Percentiles rank a stretch among this genome's conserved stretches.
These are phyloP conservation scores for Apiospora aurea DNA, from an alignment of 2,329 filamentous ascomycete genomes.

Conservation along the genomic window DNA sequence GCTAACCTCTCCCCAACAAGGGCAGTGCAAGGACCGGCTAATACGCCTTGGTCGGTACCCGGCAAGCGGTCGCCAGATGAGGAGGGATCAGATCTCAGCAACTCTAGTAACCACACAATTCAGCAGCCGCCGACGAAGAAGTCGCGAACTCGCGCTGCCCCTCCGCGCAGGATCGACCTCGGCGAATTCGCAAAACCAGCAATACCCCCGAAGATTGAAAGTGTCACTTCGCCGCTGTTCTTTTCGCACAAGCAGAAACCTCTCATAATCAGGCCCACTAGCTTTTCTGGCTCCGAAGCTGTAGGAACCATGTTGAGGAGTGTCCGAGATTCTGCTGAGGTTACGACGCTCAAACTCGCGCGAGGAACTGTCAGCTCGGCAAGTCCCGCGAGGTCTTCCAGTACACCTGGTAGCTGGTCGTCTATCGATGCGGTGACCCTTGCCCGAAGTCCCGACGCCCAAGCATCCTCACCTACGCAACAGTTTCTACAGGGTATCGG, in stretches of 20 bases:
- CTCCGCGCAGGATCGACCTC: constrained; percentile 54
- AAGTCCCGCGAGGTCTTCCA: constrained; percentile 56
- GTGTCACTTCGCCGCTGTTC: constrained; percentile 59
- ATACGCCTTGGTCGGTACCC: not conserved
- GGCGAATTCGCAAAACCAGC: constrained; percentile 40
- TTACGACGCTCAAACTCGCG: constrained; percentile 64
- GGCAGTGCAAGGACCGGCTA: not conserved
- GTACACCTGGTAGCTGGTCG: constrained; percentile 59
- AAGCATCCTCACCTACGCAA: constrained; percentile 53
- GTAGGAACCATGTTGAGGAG: constrained; percentile 56
- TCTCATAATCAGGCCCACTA: constrained; percentile 46
- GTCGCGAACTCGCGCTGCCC: constrained; percentile 53
- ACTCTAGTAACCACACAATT: not conserved
- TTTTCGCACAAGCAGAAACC: constrained; percentile 55
- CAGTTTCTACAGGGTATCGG: constrained; percentile 70
- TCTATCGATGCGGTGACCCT: constrained; percentile 62
- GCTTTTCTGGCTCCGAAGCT: constrained; percentile 49
- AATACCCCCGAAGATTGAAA: constrained; percentile 43
- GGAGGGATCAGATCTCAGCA: not conserved
- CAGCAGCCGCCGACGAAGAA: constrained; percentile 50
- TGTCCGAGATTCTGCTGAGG: constrained; percentile 53
- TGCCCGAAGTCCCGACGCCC: constrained; percentile 59
- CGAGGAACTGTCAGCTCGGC: constrained; percentile 58
- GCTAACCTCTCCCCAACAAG: constrained; percentile 5
- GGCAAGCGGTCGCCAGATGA: constrained; percentile 28